Percentiles rank a stretch among this genome's conserved stretches.
phyloP scores from a whole-genome alignment of 805 yeast species.

The Candida suzukii region DNA sequence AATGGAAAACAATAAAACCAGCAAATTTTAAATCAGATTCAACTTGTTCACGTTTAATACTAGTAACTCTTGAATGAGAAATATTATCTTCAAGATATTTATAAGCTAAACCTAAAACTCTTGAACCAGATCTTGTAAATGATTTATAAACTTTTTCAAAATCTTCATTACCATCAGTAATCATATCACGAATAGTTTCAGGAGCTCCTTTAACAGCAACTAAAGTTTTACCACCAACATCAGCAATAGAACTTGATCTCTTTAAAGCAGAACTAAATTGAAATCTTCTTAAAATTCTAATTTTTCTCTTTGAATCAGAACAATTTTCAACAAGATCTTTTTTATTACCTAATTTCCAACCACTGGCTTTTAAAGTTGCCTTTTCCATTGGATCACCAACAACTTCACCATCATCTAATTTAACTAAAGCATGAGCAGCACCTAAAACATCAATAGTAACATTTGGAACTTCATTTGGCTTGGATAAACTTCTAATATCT shows the following conservation, averaged over 20 bases:
- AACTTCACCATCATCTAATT: constrained; percentile 90
- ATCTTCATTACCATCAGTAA: constrained; percentile 59
- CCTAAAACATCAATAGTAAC: constrained; percentile 73
- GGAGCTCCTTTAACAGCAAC: constrained; percentile 98
- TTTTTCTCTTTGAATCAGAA: constrained; percentile 33
- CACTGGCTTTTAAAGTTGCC: constrained; percentile 83
- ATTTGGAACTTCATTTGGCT: constrained; percentile 52
- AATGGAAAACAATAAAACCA: constrained; percentile 94
- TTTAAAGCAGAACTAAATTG: constrained; percentile 95
- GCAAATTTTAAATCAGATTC: constrained; percentile 74
- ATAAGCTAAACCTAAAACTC: constrained; percentile 93
- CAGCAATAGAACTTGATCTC: constrained; percentile 85
- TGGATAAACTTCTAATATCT: constrained; percentile 48
- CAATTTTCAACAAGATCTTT: constrained; percentile 56
- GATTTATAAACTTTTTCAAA: constrained; percentile 85
- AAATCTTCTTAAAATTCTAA: constrained; percentile 83
- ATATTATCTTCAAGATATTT: constrained; percentile 54
- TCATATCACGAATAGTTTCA: constrained; percentile 81
- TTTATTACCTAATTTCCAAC: constrained; percentile 70
- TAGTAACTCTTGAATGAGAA: constrained; percentile 42
- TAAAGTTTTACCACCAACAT: constrained; percentile 44
- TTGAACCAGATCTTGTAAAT: constrained; percentile 91
- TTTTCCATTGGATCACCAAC: constrained; percentile 99
- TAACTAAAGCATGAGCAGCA: constrained; percentile 93
- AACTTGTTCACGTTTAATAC: constrained; percentile 65